Conservation (phyloP, 2,329 filamentous ascomycete species). For the Alternaria postmessia region DNA sequence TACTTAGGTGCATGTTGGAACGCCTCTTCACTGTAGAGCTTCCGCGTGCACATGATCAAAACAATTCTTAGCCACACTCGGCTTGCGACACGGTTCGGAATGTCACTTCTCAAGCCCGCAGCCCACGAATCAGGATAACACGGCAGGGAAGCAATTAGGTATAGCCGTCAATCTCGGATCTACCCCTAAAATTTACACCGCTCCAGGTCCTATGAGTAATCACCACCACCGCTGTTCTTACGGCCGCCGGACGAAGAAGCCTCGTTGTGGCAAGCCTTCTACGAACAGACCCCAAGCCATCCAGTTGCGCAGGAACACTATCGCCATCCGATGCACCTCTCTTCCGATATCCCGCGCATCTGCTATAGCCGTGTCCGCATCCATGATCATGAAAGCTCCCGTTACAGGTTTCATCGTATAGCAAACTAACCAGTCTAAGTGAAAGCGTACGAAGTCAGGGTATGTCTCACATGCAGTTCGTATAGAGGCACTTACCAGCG, state of each 20-base stretch:
- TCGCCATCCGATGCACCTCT: not conserved
- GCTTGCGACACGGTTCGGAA: not conserved
- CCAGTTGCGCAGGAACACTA: constrained; percentile 22
- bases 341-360: not conserved
- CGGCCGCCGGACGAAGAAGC: constrained; percentile 3
- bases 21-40: not conserved
- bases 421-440: constrained; percentile 13
- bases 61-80: not conserved
- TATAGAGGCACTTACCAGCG: not conserved
- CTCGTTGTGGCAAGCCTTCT: constrained; percentile 17
- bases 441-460: too few species aligned
- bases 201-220: not conserved
- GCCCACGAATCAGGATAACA: not conserved
- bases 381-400: constrained; percentile 10
- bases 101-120: not conserved
- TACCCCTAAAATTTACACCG: not conserved
- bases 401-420: constrained; percentile 10
- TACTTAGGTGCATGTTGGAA: not conserved
- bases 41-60: too few species aligned
- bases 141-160: not conserved
- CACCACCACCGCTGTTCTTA: not conserved
- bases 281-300: constrained; percentile 24
- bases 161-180: constrained; percentile 1
- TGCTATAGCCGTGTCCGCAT: not conserved
- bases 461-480: too few species aligned